phyloP scores from a whole-genome alignment of 1,284 basidiomycete species.

The Marasmius sp. region DNA sequence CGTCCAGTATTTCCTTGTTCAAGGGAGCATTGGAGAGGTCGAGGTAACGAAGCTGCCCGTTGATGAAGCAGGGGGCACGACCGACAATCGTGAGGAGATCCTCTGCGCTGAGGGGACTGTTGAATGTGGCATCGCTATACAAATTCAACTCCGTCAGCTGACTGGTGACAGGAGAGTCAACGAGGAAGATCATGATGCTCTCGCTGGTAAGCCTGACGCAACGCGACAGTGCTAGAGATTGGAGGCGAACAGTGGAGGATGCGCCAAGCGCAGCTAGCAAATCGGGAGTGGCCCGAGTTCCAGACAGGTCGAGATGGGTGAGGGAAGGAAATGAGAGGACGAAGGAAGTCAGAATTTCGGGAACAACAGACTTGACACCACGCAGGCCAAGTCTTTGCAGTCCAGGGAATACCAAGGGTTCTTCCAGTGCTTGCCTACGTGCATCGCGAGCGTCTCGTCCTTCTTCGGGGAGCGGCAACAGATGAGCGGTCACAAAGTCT shows the following conservation, averaged over 20 bases:
- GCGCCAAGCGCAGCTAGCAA: slow-evolving; percentile 71
- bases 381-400: slow-evolving; percentile 84
- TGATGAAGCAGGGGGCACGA: slow-evolving; percentile 79
- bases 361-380: slow-evolving; percentile 76
- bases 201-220: slow-evolving; percentile 84
- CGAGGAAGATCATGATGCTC: slow-evolving; percentile 76
- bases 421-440: slow-evolving; percentile 35
- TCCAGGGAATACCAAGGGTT: slow-evolving; percentile 68
- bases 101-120: slow-evolving; percentile 71
- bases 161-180: slow-evolving; percentile 65
- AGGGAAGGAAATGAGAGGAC: slow-evolving; percentile 85
- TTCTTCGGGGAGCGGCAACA: slow-evolving; percentile 50
- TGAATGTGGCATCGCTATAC: slow-evolving; percentile 87
- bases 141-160: slow-evolving; percentile 81
- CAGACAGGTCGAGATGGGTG: slow-evolving; percentile 89
- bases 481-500: slow-evolving; percentile 78
- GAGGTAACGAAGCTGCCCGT: slow-evolving; percentile 80
- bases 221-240: slow-evolving; percentile 84
- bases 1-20: slow-evolving; percentile 58
- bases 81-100: slow-evolving; percentile 74
- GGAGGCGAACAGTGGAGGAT: slow-evolving; percentile 65
- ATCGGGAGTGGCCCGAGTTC: slow-evolving; percentile 79
- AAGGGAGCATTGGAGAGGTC: slow-evolving; percentile 87
- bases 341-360: slow-evolving; percentile 75
- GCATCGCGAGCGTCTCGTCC: slow-evolving; percentile 38